These are phyloP conservation scores for Epicoccum nigrum DNA, from an alignment of 2,329 filamentous ascomycete genomes.

Conservation along the genomic window DNA sequence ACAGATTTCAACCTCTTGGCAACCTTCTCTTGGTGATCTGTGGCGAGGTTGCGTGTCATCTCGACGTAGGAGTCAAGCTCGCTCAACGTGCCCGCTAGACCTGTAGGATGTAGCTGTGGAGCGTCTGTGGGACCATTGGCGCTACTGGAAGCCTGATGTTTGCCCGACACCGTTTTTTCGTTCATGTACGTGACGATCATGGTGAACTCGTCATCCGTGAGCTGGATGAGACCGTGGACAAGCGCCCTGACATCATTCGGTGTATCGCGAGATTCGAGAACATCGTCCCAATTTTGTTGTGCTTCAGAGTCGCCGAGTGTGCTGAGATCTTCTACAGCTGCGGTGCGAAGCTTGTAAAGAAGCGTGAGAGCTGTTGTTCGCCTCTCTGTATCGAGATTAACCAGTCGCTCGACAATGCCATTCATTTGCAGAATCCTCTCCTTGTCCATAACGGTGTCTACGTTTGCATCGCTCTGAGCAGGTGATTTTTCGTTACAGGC, in stretches of 20 bases:
- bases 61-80: neutral
- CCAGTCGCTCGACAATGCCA: constrained; percentile 3
- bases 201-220: constrained; percentile 5
- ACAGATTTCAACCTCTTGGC: constrained; percentile 5
- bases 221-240: constrained; percentile 4
- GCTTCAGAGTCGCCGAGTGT: neutral
- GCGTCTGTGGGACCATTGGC: neutral
- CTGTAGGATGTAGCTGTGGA: neutral
- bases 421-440: neutral
- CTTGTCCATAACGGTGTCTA: constrained; percentile 1
- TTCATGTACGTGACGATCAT: neutral
- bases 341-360: constrained; percentile 12
- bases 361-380: constrained; percentile 11
- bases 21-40: constrained; percentile 4
- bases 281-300: neutral
- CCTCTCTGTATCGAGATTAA: neutral
- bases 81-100: too few relatives aligned
- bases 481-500: too few relatives aligned
- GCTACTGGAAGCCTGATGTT: constrained; percentile 2
- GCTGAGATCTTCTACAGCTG: constrained; percentile 12
- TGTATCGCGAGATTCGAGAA: neutral
- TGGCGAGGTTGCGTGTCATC: neutral
- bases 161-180: neutral
- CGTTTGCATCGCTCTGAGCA: neutral
- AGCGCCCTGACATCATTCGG: neutral